phyloP scores from a whole-genome alignment of 2,329 filamentous ascomycete species.

The Hypoxylon sp. region DNA sequence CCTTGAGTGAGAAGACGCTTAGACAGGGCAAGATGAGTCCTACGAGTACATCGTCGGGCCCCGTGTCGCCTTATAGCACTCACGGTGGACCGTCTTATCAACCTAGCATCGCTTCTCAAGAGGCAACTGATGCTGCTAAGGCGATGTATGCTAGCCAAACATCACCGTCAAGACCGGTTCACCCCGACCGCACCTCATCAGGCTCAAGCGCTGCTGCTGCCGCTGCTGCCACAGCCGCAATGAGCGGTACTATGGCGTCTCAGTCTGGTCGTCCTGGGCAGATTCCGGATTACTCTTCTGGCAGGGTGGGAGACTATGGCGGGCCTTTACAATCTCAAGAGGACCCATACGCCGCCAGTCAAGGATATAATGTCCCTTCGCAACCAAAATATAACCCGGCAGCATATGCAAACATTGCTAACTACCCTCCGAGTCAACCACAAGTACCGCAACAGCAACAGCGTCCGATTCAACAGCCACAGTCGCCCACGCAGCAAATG shows the following conservation, averaged over 20 bases:
- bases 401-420: conserved; percentile 77
- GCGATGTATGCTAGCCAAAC: conserved; percentile 70
- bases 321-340: conserved; percentile 51
- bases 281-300: conserved; percentile 54
- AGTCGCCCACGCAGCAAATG: conserved; percentile 50
- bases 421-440: conserved; percentile 61
- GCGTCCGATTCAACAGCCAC: conserved; percentile 56
- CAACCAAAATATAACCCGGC: conserved; percentile 83
- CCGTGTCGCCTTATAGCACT: conserved; percentile 50
- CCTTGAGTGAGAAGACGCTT: conserved; percentile 76
- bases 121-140: conserved; percentile 76
- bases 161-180: conserved; percentile 65
- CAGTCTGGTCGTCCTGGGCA: conserved; percentile 51
- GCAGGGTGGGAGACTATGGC: conserved; percentile 54
- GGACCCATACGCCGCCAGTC: conserved; percentile 50
- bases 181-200: conserved; percentile 68
- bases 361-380: conserved; percentile 52
- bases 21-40: conserved; percentile 67
- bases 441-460: conserved; percentile 59
- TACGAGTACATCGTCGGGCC: conserved; percentile 54
- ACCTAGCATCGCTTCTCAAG: conserved; percentile 60
- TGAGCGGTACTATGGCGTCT: conserved; percentile 64
- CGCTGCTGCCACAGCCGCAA: conserved; percentile 70
- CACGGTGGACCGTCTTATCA: conserved; percentile 51
- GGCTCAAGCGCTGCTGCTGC: conserved; percentile 69